These are phyloP conservation scores for Coemansia sp. DNA, from an alignment of 192 early-diverging fungal species.

Conservation along the genomic window DNA sequence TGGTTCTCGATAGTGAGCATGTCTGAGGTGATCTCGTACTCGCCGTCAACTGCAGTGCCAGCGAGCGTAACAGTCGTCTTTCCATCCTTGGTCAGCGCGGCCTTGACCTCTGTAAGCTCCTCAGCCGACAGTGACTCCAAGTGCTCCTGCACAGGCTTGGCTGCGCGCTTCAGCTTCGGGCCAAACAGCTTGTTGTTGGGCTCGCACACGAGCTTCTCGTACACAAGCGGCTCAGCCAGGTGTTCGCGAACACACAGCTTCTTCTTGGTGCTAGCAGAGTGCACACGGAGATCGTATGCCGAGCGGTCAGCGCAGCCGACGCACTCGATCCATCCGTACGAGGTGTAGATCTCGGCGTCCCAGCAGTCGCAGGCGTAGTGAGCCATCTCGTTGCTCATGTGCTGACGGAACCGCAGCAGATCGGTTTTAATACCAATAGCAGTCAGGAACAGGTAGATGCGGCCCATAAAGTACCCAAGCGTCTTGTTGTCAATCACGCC, in stretches of 20 bases:
- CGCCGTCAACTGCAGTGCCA: constrained; percentile 30
- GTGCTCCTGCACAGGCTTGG: constrained; percentile 82
- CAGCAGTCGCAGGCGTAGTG: constrained; percentile 99
- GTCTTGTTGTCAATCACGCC: constrained; percentile 95
- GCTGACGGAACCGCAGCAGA: constrained; percentile 93
- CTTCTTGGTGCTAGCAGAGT: constrained; percentile 84
- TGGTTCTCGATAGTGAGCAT: constrained; percentile 50
- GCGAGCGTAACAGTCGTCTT: constrained; percentile 30
- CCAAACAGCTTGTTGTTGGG: constrained; percentile 95
- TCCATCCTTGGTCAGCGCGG: constrained; percentile 23
- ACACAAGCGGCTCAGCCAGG: constrained; percentile 77
- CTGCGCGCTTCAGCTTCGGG: constrained; percentile 87
- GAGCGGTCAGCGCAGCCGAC: constrained; percentile 99
- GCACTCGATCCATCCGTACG: constrained; percentile 98
- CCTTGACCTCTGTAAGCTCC: constrained; percentile 59
- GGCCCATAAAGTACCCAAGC: constrained; percentile 96
- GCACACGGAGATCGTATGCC: constrained; percentile 93
- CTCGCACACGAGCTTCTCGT: constrained; percentile 77
- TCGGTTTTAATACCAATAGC: constrained; percentile 86
- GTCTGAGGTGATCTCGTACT: constrained; percentile 43
- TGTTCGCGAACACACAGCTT: constrained; percentile 91
- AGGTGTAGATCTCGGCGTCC: constrained; percentile 96
- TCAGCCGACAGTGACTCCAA: constrained; percentile 60
- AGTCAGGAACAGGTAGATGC: constrained; percentile 89
- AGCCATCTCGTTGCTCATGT: constrained; percentile 99